Evolutionary conservation across 1,139 yeast genomes (phyloP).

Genomic region (Geotrichum klebahnii): DNA sequence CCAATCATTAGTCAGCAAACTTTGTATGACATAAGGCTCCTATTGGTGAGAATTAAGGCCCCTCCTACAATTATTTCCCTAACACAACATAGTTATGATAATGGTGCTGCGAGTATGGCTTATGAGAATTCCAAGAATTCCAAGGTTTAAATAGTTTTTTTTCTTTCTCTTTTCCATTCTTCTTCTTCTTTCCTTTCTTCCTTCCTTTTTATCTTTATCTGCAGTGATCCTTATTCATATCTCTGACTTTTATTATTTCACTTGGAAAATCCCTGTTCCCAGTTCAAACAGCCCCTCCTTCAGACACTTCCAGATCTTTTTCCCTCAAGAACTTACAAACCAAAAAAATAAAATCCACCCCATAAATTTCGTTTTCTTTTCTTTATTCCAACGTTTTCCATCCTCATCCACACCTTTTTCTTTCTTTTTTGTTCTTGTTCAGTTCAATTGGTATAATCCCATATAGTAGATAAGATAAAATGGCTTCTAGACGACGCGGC

Average conservation of each 20-base stretch:
- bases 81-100: not conserved
- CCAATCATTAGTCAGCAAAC: too few relatives aligned
- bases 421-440: too few relatives aligned
- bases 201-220: not conserved
- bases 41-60: not conserved
- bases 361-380: not conserved
- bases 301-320: not conserved
- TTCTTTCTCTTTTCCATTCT: constrained; percentile 7
- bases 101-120: too few relatives aligned
- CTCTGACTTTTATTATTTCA: too few relatives aligned
- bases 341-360: not conserved
- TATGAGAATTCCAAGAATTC: too few relatives aligned
- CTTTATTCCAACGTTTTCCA: not conserved
- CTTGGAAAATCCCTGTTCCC: constrained; percentile 1
- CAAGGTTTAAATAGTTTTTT: too few relatives aligned
- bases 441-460: too few relatives aligned
- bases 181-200: not conserved
- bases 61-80: not conserved
- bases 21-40: not conserved
- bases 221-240: too few relatives aligned
- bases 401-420: not conserved
- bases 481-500: constrained; percentile 12
- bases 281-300: too few relatives aligned
- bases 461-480: not conserved
- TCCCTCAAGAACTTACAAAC: not conserved